Evolutionary conservation across 2,329 filamentous ascomycete species (phyloP).

Genomic region (Sarocladiaceae sp.): DNA sequence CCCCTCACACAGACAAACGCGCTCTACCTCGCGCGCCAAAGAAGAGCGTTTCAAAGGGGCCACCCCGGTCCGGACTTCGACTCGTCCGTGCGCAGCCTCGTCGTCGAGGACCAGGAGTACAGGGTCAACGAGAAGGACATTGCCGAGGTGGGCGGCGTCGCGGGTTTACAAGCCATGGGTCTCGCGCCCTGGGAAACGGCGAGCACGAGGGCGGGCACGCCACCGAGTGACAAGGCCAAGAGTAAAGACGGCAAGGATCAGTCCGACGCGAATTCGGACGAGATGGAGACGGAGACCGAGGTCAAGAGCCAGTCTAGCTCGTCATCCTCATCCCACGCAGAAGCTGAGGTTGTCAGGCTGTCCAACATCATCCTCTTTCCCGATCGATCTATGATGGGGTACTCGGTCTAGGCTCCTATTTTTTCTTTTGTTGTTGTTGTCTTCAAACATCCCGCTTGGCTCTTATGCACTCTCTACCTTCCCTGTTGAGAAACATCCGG

Average conservation of each 20-base stretch:
- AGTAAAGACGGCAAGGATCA: conserved; percentile 21
- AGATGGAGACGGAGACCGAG: conserved; percentile 15
- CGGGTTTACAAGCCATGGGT: conserved; percentile 51
- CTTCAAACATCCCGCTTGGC: no score
- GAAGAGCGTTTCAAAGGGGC: conserved; percentile 49
- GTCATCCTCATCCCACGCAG: conserved; percentile 29
- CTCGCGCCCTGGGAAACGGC: conserved; percentile 43
- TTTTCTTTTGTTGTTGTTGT: no score
- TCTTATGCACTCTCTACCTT: no score
- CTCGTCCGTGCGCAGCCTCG: conserved; percentile 39
- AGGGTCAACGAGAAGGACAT: conserved; percentile 46
- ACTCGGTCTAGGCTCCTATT: conserved; percentile 21
- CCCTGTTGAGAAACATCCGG: no score
- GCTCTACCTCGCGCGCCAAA: conserved; percentile 49
- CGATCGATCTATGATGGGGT: conserved; percentile 34
- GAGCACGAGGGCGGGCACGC: conserved; percentile 22
- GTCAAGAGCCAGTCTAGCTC: conserved; percentile 20
- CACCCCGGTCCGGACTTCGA: conserved; percentile 51
- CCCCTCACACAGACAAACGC: conserved; percentile 53
- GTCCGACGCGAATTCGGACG: conserved; percentile 16
- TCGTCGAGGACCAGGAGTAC: conserved; percentile 43
- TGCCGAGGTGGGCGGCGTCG: conserved; percentile 41
- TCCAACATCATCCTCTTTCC: conserved; percentile 53
- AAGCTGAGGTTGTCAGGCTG: conserved; percentile 46
- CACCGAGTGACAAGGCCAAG: conserved; percentile 15